Conservation (phyloP, 306 rosid species). For the Sphenostylis stenocarpa region DNA sequence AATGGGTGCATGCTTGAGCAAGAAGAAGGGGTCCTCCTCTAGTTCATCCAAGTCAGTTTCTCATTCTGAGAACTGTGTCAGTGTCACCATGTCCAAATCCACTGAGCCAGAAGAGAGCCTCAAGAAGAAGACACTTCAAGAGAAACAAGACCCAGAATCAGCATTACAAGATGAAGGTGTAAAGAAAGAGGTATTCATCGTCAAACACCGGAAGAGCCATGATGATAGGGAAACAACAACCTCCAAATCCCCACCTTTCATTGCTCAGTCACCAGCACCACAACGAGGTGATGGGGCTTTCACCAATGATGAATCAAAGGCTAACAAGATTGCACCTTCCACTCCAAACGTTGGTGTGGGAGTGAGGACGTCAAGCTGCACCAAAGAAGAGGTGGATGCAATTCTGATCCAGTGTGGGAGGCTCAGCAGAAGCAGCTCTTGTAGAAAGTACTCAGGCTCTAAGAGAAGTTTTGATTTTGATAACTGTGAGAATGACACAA, state of each 20-base stretch:
- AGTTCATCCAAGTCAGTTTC: constrained; percentile 39
- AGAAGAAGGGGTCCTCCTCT: constrained; percentile 52
- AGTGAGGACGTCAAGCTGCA: constrained; percentile 87
- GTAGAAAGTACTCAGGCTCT: constrained; percentile 87
- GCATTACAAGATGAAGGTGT: constrained; percentile 27
- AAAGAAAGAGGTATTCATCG: constrained; percentile 75
- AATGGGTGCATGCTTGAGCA: constrained; percentile 96
- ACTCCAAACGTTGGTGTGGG: constrained; percentile 43
- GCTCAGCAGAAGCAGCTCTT: constrained; percentile 91
- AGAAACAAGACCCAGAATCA: constrained; percentile 29
- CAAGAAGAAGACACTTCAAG: constrained; percentile 27
- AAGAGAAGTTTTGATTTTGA: constrained; percentile 94
- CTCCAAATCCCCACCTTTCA: constrained; percentile 34
- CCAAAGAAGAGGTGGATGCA: constrained; percentile 91
- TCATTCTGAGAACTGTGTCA: constrained; percentile 24
- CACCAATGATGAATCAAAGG: constrained; percentile 11
- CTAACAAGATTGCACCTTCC: constrained; percentile 16
- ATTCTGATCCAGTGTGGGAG: constrained; percentile 93
- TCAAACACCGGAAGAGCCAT: constrained; percentile 85
- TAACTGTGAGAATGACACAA: constrained; percentile 50
- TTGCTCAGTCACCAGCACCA: constrained; percentile 17
- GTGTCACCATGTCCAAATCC: constrained; percentile 21
- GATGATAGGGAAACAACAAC: constrained; percentile 57
- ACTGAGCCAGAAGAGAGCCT: constrained; percentile 32
- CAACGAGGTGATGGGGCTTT: constrained; percentile 6